Conservation (phyloP, 2,329 filamentous ascomycete species). For the Bipolaris cookei region DNA sequence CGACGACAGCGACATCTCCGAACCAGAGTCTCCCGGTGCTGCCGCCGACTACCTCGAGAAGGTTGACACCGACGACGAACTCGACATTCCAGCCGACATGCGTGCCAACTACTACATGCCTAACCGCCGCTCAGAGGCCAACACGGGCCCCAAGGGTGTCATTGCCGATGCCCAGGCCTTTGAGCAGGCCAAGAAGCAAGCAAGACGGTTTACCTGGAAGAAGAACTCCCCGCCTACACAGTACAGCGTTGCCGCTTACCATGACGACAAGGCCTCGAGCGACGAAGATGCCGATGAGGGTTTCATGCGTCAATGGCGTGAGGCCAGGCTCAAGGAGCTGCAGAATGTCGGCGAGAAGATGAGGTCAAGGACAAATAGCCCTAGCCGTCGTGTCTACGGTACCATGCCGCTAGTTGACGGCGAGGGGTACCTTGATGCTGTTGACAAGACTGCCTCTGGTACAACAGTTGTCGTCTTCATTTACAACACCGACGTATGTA, state of each 20-base stretch:
- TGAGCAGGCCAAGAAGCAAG: slow-evolving; percentile 64
- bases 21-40: slow-evolving; percentile 61
- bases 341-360: slow-evolving; percentile 64
- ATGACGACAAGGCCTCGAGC: slow-evolving; percentile 55
- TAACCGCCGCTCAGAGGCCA: slow-evolving; percentile 69
- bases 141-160: slow-evolving; percentile 85
- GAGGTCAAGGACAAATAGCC: slow-evolving; percentile 71
- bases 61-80: slow-evolving; percentile 58
- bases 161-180: slow-evolving; percentile 83
- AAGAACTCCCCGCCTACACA: slow-evolving; percentile 24
- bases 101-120: slow-evolving; percentile 64
- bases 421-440: slow-evolving; percentile 90
- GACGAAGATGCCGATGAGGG: slow-evolving; percentile 74
- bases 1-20: slow-evolving; percentile 67
- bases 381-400: slow-evolving; percentile 79
- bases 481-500: slow-evolving; percentile 44
- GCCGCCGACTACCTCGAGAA: slow-evolving; percentile 63
- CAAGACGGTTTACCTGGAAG: slow-evolving; percentile 45
- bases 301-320: slow-evolving; percentile 86
- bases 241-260: slow-evolving; percentile 49
- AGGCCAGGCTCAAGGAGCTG: slow-evolving; percentile 78
- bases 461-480: slow-evolving; percentile 93
- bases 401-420: slow-evolving; percentile 84
- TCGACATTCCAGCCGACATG: slow-evolving; percentile 58
- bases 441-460: slow-evolving; percentile 83